A percentile compares a stretch with the other conserved stretches of the same genome.
Evolutionary conservation across 2,329 filamentous ascomycete species (phyloP).

Genomic region (Ophiostoma triangulosporum): DNA sequence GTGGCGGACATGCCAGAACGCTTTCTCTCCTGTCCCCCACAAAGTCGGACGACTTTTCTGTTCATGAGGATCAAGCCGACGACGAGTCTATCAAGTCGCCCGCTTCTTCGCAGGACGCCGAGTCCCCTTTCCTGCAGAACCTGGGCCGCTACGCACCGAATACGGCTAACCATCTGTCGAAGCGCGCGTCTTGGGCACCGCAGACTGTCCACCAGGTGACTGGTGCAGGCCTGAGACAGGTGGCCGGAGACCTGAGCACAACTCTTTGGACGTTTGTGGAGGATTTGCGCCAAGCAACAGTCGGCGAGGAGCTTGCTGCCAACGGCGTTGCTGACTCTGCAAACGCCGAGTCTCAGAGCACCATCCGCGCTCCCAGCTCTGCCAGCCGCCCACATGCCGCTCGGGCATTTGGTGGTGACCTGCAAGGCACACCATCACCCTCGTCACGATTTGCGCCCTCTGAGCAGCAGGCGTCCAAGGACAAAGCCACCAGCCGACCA

Average conservation of each 20-base stretch:
- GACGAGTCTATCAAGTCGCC: conserved; percentile 24
- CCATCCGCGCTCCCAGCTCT: background rate
- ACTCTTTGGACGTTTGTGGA: conserved; percentile 92
- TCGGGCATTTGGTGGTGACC: conserved; percentile 15
- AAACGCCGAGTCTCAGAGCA: conserved; percentile 21
- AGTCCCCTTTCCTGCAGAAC: conserved; percentile 18
- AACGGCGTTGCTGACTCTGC: background rate
- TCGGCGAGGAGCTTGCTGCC: conserved; percentile 72
- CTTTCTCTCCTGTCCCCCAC: conserved; percentile 72
- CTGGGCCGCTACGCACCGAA: conserved; percentile 19
- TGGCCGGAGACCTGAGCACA: conserved; percentile 78
- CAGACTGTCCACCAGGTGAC: conserved; percentile 30
- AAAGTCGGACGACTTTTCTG: conserved; percentile 29
- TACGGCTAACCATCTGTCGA: conserved; percentile 29
- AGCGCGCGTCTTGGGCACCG: conserved; percentile 48
- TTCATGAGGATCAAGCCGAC: conserved; percentile 29
- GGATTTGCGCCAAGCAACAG: conserved; percentile 86
- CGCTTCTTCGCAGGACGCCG: conserved; percentile 17
- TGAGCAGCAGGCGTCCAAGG: background rate
- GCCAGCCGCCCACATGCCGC: conserved; percentile 1
- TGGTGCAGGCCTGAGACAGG: conserved; percentile 49
- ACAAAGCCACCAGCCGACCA: background rate
- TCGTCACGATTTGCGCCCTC: background rate
- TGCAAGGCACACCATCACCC: conserved; percentile 30
- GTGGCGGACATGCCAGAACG: conserved; percentile 46